Conservation (phyloP, 2,329 filamentous ascomycete genomes). For the Ophiostoma triangulosporum region DNA sequence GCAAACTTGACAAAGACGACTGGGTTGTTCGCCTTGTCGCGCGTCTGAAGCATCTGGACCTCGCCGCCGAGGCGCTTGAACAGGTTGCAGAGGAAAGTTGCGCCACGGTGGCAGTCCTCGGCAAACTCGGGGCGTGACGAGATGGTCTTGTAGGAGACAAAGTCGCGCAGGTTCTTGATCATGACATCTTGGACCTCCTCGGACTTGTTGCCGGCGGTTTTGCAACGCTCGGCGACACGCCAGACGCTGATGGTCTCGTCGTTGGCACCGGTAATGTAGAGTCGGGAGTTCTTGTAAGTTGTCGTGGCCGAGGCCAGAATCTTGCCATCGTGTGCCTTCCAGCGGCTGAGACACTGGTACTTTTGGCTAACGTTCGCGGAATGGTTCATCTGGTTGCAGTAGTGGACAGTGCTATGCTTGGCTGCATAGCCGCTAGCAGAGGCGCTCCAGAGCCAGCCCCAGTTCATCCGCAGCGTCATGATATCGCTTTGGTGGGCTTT, state of each 20-base stretch:
- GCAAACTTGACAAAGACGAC: conserved; percentile 86
- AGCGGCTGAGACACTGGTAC: conserved; percentile 23
- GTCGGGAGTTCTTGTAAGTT: conserved; percentile 53
- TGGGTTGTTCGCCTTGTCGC: conserved; percentile 62
- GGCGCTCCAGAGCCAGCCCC: conserved; percentile 74
- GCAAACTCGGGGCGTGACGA: conserved; percentile 76
- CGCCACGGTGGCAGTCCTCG: conserved; percentile 84
- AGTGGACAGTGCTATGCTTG: conserved; percentile 54
- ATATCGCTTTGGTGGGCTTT: conserved; percentile 70
- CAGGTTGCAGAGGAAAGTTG: conserved; percentile 75
- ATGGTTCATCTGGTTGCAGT: conserved; percentile 38
- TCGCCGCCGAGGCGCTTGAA: conserved; percentile 87
- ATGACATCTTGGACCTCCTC: conserved; percentile 38
- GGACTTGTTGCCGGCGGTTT: conserved; percentile 23
- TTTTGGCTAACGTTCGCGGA: conserved; percentile 42
- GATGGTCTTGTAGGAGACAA: conserved; percentile 84
- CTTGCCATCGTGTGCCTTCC: conserved; percentile 63
- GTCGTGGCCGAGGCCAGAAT: conserved; percentile 74
- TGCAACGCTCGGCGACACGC: conserved; percentile 46
- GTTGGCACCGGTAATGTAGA: conserved; percentile 91
- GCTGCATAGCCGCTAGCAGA: conserved; percentile 80
- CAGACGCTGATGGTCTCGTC: conserved; percentile 83
- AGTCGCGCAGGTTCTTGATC: conserved; percentile 64
- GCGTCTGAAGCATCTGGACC: conserved; percentile 81
- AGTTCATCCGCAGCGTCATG: conserved; percentile 73